These are phyloP conservation scores for Manihot esculenta DNA, from an alignment of 441 rosid species.

Conservation along the genomic window DNA sequence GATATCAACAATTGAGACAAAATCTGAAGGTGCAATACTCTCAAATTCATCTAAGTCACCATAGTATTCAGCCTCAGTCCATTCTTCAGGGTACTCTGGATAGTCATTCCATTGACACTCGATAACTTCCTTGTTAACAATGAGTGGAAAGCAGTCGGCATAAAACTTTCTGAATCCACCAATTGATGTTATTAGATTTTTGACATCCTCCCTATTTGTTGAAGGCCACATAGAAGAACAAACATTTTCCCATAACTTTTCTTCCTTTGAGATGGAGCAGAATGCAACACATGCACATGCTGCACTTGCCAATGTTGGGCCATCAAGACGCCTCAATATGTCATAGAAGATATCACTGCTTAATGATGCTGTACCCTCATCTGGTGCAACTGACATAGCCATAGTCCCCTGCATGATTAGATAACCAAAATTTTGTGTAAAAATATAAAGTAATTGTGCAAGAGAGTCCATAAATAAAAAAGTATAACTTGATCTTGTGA, in stretches of 20 bases:
- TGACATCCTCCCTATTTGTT: slow-evolving; percentile 61
- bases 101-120: slow-evolving; percentile 51
- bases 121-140: slow-evolving; percentile 58
- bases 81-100: slow-evolving; percentile 61
- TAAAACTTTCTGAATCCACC: slow-evolving; percentile 79
- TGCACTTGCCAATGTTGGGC: slow-evolving; percentile 66
- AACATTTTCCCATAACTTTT: slow-evolving; percentile 68
- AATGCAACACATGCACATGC: slow-evolving; percentile 69
- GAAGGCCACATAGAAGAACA: slow-evolving; percentile 81
- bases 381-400: slow-evolving; percentile 34
- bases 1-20: slow-evolving; percentile 66
- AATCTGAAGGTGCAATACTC: slow-evolving; percentile 52
- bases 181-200: slow-evolving; percentile 46
- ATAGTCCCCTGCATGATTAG: slow-evolving; percentile 22
- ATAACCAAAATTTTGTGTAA: slow-evolving; percentile 7
- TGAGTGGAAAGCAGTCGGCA: slow-evolving; percentile 72
- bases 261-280: slow-evolving; percentile 67
- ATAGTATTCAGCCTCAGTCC: slow-evolving; percentile 74
- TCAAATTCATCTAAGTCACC: slow-evolving; percentile 54
- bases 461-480: not conserved
- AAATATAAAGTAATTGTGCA: not conserved
- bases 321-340: slow-evolving; percentile 74
- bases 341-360: slow-evolving; percentile 66
- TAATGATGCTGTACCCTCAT: slow-evolving; percentile 46
- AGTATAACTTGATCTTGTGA: too few relatives aligned